phyloP scores from a whole-genome alignment of 495 filamentous ascomycete species.

The Penicillium soppii region DNA sequence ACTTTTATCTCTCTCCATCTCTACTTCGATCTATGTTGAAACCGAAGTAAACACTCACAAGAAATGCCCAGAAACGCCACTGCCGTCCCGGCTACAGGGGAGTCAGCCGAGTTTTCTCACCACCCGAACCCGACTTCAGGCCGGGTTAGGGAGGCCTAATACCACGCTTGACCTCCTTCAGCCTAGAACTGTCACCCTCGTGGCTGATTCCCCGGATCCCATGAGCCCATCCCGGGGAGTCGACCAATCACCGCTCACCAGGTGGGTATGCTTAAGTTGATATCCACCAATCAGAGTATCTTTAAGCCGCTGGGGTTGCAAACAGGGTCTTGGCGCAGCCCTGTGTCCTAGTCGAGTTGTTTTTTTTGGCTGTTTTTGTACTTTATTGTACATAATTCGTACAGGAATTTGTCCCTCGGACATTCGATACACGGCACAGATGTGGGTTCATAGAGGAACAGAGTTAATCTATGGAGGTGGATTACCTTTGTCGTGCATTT shows the following conservation, averaged over 20 bases:
- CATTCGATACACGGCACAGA: neutral
- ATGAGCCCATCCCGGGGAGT: constrained; percentile 5
- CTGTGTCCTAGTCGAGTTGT: constrained; percentile 1
- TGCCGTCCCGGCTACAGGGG: constrained; percentile 10
- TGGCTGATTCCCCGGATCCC: constrained; percentile 29
- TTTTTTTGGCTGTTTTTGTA: constrained; percentile 1
- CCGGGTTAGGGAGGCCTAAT: constrained; percentile 5
- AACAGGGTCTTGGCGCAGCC: constrained; percentile 21
- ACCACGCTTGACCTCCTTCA: constrained; percentile 15
- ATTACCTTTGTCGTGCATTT: neutral
- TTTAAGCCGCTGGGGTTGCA: constrained; percentile 9
- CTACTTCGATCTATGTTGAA: neutral
- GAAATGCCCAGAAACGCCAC: constrained; percentile 9
- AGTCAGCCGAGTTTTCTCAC: constrained; percentile 1
- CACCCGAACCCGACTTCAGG: constrained; percentile 18
- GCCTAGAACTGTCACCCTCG: constrained; percentile 9
- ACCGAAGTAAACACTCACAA: neutral
- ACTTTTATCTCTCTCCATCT: neutral
- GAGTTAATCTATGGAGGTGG: neutral
- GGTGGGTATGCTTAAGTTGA: neutral
- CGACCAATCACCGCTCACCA: constrained; percentile 6
- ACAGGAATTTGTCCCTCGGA: constrained; percentile 5
- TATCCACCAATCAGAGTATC: constrained; percentile 9
- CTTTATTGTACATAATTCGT: neutral
- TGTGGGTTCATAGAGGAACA: constrained; percentile 1